Base-by-base conservation (phyloP, 306 rosid species). In the Vachellia pachyceras region DNA sequence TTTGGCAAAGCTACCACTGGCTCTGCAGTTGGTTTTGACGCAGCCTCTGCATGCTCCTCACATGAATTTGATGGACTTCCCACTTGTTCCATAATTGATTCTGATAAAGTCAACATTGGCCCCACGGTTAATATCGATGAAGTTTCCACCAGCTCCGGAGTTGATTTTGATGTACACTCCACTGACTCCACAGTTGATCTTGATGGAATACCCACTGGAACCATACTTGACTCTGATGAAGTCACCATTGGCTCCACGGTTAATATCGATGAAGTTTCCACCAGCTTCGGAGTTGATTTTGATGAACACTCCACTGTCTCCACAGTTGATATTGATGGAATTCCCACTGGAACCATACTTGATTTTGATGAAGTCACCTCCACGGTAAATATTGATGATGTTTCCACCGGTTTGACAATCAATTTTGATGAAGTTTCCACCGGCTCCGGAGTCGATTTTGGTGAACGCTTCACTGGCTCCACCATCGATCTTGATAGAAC, bases 21-120 rank as follows among this genome's bases (percentile, higher is more conserved):
- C 44, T 18, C 42, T 10, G 45, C 25, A 41, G 41, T 42, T 58
- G 63, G 69, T 36, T 35, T 77, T 66, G 83, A 77, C n/a, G 73
- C 23, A 68, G 35, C 17, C 45, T 66, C 71, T 8, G 18, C 45
- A 11, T 3, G 0, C 25, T 78, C 3, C n/a, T 3, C 46, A 18
- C 6, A 14, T 66, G 71, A 66, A 17, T 37, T 66, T 66, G 25
- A 66, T 37, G 60, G 12, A 77, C 74, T 35, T 47, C 39, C 72
- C 20, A 14, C 69, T 37, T 36, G 73, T 33, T 20, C 5, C 46
- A 69, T 41, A 67, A 36, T 9, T 29, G 80, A 67, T 44, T 73
- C 13, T 61, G 40, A 25, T 61, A n/a, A 61, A 11, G 68, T 29
- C 13, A 5, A 14, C 40, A 29, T 3, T 10, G 18, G 15, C 68